These are phyloP conservation scores for Medicago ruthenica DNA, from an alignment of 306 rosid species.

Conservation along the genomic window DNA sequence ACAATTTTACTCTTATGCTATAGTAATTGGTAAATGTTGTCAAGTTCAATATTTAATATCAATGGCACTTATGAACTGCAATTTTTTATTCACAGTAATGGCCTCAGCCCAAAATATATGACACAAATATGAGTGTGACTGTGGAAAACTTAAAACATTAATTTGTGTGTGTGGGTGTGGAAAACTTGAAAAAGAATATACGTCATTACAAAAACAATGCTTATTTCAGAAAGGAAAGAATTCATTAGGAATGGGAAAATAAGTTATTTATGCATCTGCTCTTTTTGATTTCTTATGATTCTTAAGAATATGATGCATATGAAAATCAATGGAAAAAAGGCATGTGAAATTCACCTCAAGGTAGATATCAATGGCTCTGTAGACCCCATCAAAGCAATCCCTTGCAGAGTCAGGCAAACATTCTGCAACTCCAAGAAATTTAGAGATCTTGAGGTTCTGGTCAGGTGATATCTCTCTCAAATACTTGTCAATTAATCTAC, in stretches of 20 bases:
- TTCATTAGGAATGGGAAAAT: constrained; percentile 1
- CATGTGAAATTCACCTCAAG: constrained; percentile 60
- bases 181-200: constrained; percentile 2
- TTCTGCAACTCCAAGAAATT: constrained; percentile 80
- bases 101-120: not conserved
- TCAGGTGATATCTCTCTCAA: constrained; percentile 88
- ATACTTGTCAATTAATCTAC: constrained; percentile 74
- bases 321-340: constrained; percentile 35
- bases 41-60: not conserved
- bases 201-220: not conserved
- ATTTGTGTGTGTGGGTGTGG: not conserved
- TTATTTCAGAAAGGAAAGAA: not conserved
- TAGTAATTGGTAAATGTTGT: not conserved
- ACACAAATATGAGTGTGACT: not conserved
- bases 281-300: constrained; percentile 25
- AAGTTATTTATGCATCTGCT: not conserved
- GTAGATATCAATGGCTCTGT: constrained; percentile 83
- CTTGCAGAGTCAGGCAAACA: constrained; percentile 82
- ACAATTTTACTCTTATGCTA: not conserved
- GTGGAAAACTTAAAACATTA: too few relatives aligned
- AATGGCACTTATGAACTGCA: not conserved
- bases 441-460: constrained; percentile 74
- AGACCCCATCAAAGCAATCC: constrained; percentile 71
- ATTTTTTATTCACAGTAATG: not conserved
- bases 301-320: constrained; percentile 35